Percentiles rank a stretch among this genome's conserved stretches.
Evolutionary conservation across 345 rosid genomes (phyloP).

Genomic region (Diplotaxis tenuifolia): DNA sequence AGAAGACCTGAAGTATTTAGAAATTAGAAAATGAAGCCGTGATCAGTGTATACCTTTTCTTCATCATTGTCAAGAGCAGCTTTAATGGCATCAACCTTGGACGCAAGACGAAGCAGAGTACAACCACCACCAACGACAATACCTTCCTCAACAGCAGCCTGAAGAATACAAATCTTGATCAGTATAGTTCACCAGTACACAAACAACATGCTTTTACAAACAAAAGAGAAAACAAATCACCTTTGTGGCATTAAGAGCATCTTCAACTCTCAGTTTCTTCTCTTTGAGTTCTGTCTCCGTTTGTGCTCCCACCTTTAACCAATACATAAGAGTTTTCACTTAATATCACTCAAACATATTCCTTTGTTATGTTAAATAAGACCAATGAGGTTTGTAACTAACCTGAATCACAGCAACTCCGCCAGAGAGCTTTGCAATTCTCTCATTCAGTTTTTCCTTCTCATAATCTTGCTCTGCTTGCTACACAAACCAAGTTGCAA

Average conservation of each 20-base stretch:
- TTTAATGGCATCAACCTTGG: conserved; percentile 73
- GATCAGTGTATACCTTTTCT: conserved; percentile 69
- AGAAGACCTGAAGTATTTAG: neutral
- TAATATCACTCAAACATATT: neutral
- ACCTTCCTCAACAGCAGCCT: conserved; percentile 93
- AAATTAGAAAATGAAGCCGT: neutral
- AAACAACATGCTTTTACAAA: neutral
- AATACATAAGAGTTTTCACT: conserved; percentile 6
- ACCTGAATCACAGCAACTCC: conserved; percentile 92
- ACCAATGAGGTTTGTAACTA: neutral
- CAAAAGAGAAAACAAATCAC: conserved; percentile 20
- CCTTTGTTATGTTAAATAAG: neutral
- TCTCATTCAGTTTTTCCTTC: conserved; percentile 87
- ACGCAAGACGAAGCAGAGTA: conserved; percentile 64
- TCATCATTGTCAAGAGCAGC: conserved; percentile 75
- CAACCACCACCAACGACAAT: conserved; percentile 93
- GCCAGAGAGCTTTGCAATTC: conserved; percentile 91
- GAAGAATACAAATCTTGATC: conserved; percentile 16
- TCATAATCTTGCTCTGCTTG: conserved; percentile 93
- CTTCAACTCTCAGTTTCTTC: conserved; percentile 96
- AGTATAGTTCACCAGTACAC: neutral
- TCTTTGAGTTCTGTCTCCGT: conserved; percentile 94
- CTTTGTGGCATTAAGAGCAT: conserved; percentile 99
- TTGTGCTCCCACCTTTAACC: conserved; percentile 71
- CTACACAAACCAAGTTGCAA: conserved; percentile 41